Percentiles rank a stretch among this genome's conserved stretches.
phyloP scores from a whole-genome alignment of 768 basidiomycete genomes.

The Leccinum uliginosum region DNA sequence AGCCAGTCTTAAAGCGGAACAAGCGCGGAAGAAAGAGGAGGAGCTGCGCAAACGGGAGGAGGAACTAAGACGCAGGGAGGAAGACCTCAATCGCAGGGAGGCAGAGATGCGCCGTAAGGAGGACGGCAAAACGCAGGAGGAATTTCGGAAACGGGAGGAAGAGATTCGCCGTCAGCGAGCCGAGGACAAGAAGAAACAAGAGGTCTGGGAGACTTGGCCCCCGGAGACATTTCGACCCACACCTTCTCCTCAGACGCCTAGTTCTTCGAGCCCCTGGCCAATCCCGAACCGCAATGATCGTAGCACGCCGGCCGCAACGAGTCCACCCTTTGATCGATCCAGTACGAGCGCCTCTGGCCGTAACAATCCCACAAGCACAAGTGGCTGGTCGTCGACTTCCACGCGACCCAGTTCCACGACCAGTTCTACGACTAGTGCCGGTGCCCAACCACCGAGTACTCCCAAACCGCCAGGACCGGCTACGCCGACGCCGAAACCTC shows the following conservation, averaged over 20 bases:
- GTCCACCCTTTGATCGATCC: constrained; percentile 28
- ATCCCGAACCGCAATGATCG: constrained; percentile 29
- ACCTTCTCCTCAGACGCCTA: constrained; percentile 26
- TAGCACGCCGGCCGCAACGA: constrained; percentile 32
- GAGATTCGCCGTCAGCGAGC: constrained; percentile 28
- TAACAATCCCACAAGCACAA: constrained; percentile 13
- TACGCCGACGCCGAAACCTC: constrained; percentile 20
- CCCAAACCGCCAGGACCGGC: constrained; percentile 23
- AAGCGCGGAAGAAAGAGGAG: constrained; percentile 24
- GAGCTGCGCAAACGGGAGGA: constrained; percentile 26
- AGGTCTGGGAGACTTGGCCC: constrained; percentile 28
- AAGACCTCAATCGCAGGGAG: constrained; percentile 29
- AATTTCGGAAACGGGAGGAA: constrained; percentile 30
- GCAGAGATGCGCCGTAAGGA: constrained; percentile 29
- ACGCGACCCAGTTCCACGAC: constrained; percentile 27
- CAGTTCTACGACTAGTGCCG: constrained; percentile 18
- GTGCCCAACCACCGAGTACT: constrained; percentile 22
- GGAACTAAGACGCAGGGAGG: constrained; percentile 28
- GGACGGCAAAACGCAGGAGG: constrained; percentile 24
- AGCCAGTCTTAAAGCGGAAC: constrained; percentile 19
- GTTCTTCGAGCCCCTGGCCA: constrained; percentile 29
- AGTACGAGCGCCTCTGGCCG: constrained; percentile 29
- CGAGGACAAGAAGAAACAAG: constrained; percentile 29
- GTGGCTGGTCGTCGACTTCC: constrained; percentile 28
- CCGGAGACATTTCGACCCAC: constrained; percentile 21